A percentile compares a stretch with the other conserved stretches of the same genome.
These are phyloP conservation scores for Epicoccum sorghinum DNA, from an alignment of 2,329 filamentous ascomycete genomes.

Conservation along the genomic window DNA sequence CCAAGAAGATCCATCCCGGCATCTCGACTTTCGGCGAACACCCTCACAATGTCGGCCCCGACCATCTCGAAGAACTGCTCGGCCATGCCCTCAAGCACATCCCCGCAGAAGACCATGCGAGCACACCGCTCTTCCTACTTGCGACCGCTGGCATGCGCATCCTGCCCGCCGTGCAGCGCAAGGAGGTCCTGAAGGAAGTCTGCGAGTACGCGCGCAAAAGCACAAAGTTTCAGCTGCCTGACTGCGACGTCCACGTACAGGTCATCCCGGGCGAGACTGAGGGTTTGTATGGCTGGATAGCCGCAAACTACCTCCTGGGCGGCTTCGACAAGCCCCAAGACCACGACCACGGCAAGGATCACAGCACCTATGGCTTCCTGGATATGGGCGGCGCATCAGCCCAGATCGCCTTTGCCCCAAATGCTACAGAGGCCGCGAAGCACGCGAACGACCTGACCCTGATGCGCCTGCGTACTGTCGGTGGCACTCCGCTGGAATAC, in stretches of 20 bases:
- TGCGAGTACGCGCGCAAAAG: conserved; percentile 81
- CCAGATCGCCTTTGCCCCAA: conserved; percentile 97
- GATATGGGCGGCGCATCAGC: conserved; percentile 99
- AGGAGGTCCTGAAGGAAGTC: conserved; percentile 74
- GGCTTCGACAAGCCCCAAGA: conserved; percentile 80
- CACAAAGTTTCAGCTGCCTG: conserved; percentile 83
- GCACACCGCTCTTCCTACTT: conserved; percentile 93
- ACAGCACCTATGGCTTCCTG: conserved; percentile 95
- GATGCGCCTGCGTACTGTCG: conserved; percentile 80
- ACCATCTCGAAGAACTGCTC: conserved; percentile 80
- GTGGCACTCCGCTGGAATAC: conserved; percentile 79
- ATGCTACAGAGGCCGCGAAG: conserved; percentile 84
- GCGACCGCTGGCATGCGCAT: conserved; percentile 95
- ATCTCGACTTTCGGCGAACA: conserved; percentile 87
- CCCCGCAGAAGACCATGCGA: conserved; percentile 73
- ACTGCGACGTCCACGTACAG: conserved; percentile 87
- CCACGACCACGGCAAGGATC: conserved; percentile 82
- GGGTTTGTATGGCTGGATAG: conserved; percentile 95
- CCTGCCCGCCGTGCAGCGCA: conserved; percentile 74
- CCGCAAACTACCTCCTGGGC: conserved; percentile 91
- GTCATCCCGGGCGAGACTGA: conserved; percentile 96
- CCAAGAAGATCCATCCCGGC: conserved; percentile 87
- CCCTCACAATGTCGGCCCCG: conserved; percentile 75
- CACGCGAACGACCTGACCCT: conserved; percentile 90
- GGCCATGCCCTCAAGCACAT: conserved; percentile 82